Evolutionary conservation across 176 grass and related monocot genomes (phyloP).

Genomic region (Aechmea fasciata): DNA sequence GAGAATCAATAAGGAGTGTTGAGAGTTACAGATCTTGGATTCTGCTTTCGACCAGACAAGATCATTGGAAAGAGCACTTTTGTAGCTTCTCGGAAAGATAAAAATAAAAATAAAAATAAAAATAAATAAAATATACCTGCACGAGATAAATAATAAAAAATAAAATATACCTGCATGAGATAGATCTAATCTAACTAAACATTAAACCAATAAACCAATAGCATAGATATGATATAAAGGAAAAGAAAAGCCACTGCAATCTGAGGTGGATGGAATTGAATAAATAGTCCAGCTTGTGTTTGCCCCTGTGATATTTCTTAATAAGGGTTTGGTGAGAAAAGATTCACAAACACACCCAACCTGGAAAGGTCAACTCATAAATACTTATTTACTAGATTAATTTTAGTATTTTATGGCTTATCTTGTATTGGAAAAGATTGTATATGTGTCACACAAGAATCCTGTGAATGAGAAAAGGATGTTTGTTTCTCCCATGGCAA

Average conservation of each 20-base stretch:
- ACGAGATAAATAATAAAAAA: not conserved
- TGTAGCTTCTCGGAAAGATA: not conserved
- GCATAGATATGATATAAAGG: not conserved
- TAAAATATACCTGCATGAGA: not conserved
- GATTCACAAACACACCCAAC: constrained; percentile 1
- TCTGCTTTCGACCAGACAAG: not conserved
- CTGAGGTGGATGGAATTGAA: not conserved
- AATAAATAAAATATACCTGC: not conserved
- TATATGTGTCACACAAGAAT: not conserved
- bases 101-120: not conserved
- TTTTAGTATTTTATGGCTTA: not conserved
- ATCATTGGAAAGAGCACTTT: not conserved
- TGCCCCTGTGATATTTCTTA: not conserved
- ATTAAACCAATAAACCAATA: too few relatives aligned
- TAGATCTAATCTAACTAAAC: too few relatives aligned
- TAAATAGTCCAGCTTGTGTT: not conserved
- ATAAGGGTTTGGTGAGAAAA: constrained; percentile 4
- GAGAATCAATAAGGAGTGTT: too few relatives aligned
- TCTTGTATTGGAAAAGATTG: not conserved
- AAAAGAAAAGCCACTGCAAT: not conserved
- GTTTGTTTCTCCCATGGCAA: not conserved
- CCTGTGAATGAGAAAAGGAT: not conserved
- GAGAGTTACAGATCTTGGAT: too few relatives aligned
- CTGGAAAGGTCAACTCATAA: constrained; percentile 6
- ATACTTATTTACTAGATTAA: not conserved